Evolutionary conservation across 140 eudicot species (phyloP).

Genomic region (Eryngium alpinum): DNA sequence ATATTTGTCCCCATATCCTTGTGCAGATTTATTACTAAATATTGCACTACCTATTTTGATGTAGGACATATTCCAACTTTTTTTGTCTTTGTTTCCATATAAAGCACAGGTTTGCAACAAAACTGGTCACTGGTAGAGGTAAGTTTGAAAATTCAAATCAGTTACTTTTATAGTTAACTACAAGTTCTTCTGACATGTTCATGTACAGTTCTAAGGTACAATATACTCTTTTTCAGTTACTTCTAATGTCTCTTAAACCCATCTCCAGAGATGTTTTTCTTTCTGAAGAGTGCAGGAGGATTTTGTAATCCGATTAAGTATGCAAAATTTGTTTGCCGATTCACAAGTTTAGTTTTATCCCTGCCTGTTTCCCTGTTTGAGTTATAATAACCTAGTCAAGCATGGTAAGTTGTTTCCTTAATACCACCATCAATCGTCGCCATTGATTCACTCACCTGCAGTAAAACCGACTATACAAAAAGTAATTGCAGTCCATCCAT

Average conservation of each 20-base stretch:
- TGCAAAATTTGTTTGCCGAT: slow-evolving; percentile 49
- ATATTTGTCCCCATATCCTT: not conserved
- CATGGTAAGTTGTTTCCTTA: slow-evolving; percentile 93
- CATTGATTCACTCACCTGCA: slow-evolving; percentile 69
- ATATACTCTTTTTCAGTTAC: slow-evolving; percentile 13
- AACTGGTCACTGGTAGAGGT: no score
- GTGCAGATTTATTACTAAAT: not conserved
- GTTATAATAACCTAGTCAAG: slow-evolving; percentile 91
- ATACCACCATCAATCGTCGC: slow-evolving; percentile 58
- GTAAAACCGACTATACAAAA: not conserved
- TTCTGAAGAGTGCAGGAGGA: slow-evolving; percentile 67
- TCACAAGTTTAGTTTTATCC: slow-evolving; percentile 82
- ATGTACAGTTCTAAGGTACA: not conserved
- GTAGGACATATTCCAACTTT: not conserved
- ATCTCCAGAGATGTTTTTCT: slow-evolving; percentile 74
- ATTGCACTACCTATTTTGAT: not conserved
- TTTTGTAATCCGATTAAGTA: slow-evolving; percentile 63
- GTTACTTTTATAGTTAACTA: no score
- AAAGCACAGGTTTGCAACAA: not conserved
- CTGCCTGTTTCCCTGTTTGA: slow-evolving; percentile 70
- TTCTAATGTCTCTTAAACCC: slow-evolving; percentile 76
- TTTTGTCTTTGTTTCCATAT: not conserved
- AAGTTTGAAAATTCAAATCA: no score
- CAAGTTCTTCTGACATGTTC: not conserved
- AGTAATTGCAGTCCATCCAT: not conserved